A percentile compares a stretch with the other conserved stretches of the same genome.
Evolutionary conservation across 2,329 filamentous ascomycete genomes (phyloP).

Genomic region (Pseudogymnoascus sp.): DNA sequence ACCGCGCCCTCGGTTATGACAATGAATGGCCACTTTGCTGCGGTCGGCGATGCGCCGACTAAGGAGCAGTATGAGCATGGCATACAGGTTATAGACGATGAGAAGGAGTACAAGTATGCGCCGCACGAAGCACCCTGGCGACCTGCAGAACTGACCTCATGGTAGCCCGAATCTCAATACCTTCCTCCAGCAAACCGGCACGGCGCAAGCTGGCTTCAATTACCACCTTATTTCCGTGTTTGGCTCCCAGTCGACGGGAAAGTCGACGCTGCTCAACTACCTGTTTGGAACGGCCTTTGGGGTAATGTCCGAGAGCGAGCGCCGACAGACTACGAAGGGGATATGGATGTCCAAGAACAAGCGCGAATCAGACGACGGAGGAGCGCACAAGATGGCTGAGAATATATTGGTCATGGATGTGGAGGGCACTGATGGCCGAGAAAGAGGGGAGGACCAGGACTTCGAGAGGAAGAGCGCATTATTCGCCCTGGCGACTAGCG

Average conservation of each 20-base stretch:
- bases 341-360: constrained; percentile 99
- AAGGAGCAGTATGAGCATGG: constrained; percentile 76
- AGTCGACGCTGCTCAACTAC: constrained; percentile 92
- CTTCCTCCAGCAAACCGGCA: constrained; percentile 71
- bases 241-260: constrained; percentile 95
- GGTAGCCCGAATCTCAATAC: constrained; percentile 64
- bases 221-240: constrained; percentile 99
- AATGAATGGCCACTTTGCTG: constrained; percentile 77
- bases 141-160: constrained; percentile 10
- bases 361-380: constrained; percentile 39
- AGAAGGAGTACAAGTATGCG: constrained; percentile 90
- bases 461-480: constrained; percentile 98
- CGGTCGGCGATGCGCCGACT: constrained; percentile 56
- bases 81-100: constrained; percentile 92
- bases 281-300: constrained; percentile 94
- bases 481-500: constrained; percentile 93
- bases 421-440: constrained; percentile 91
- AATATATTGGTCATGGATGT: constrained; percentile 99
- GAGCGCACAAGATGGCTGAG: constrained; percentile 67
- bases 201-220: constrained; percentile 89
- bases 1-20: constrained; percentile 28
- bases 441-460: constrained; percentile 95
- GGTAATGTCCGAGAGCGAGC: constrained; percentile 92
- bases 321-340: constrained; percentile 95
- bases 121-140: constrained; percentile 4